Evolutionary conservation across 192 early-diverging fungal genomes (phyloP).

Genomic region (Entomortierella parvispora): DNA sequence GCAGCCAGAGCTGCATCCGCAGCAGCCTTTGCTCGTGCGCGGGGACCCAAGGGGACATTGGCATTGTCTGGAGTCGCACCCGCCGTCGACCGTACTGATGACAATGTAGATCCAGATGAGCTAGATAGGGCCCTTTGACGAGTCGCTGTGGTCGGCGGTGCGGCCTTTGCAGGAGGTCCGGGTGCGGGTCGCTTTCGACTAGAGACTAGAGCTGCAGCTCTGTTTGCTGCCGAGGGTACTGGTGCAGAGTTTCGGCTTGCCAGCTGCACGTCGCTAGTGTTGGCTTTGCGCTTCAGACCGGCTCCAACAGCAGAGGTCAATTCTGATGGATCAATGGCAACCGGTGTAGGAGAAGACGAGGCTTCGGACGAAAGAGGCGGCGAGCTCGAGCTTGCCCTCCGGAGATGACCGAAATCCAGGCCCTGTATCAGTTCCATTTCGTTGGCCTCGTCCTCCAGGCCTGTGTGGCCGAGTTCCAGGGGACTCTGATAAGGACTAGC

Average conservation of each 20-base stretch:
- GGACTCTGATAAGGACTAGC: slow-evolving; percentile 15
- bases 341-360: background rate
- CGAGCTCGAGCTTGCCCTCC: slow-evolving; percentile 15
- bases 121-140: background rate
- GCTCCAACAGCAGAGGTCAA: background rate
- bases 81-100: background rate
- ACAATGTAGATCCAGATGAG: slow-evolving; percentile 1
- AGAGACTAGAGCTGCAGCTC: background rate
- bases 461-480: background rate
- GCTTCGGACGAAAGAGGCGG: slow-evolving; percentile 25
- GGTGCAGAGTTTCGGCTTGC: background rate
- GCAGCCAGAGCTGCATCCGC: slow-evolving; percentile 45
- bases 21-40: slow-evolving; percentile 48
- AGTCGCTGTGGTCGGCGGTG: background rate
- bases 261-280: background rate
- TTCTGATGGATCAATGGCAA: background rate
- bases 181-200: slow-evolving; percentile 28
- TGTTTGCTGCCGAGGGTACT: background rate
- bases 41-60: slow-evolving; percentile 31
- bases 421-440: slow-evolving; percentile 31
- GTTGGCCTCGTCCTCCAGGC: background rate
- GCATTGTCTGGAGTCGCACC: slow-evolving; percentile 6
- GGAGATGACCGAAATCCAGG: slow-evolving; percentile 16
- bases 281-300: slow-evolving; percentile 36
- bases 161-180: background rate